These are phyloP conservation scores for Radiomyces spectabilis DNA, from an alignment of 192 early-diverging fungal species.

Conservation along the genomic window DNA sequence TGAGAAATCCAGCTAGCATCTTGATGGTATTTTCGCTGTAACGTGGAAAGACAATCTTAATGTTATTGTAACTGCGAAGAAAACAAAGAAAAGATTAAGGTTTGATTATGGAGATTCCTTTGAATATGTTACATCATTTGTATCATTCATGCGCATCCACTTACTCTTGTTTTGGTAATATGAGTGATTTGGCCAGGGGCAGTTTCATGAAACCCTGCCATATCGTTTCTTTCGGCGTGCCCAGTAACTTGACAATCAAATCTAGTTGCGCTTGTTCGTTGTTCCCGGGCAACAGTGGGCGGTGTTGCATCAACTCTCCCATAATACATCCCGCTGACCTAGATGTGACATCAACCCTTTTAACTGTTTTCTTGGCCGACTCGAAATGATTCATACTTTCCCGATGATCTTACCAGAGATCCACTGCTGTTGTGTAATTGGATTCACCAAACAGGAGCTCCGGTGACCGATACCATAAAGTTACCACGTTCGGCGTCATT, in stretches of 20 bases:
- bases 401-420: constrained; percentile 66
- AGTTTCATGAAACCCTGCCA: constrained; percentile 73
- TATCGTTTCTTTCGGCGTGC: constrained; percentile 61
- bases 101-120: neutral
- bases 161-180: constrained; percentile 50
- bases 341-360: constrained; percentile 3
- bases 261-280: constrained; percentile 67
- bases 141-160: no score
- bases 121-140: neutral
- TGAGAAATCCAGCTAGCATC: constrained; percentile 63
- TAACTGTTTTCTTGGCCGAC: neutral
- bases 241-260: constrained; percentile 67
- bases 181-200: constrained; percentile 51
- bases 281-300: constrained; percentile 79
- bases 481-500: constrained; percentile 81
- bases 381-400: no score
- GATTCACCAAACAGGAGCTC: constrained; percentile 69
- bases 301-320: constrained; percentile 67
- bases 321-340: constrained; percentile 81
- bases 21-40: constrained; percentile 44
- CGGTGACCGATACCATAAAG: constrained; percentile 82
- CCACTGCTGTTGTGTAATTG: constrained; percentile 66
- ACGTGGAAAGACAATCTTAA: constrained; percentile 45
- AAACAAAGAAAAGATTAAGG: neutral
- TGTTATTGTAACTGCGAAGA: constrained; percentile 42